Conservation (phyloP, 371 early-diverging fungal genomes). For the Dichotomocladium elegans region DNA sequence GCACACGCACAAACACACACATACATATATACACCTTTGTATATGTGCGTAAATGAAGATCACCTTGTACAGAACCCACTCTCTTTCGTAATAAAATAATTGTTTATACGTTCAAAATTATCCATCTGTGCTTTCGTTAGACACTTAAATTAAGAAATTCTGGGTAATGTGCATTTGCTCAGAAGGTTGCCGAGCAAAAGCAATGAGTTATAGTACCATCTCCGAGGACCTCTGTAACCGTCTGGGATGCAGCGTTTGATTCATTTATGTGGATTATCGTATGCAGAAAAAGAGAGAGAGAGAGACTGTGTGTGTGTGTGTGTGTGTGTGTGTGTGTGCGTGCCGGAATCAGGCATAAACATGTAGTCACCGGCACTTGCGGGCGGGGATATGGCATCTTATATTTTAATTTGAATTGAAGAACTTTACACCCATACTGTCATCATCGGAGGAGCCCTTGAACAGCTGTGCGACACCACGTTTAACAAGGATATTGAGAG, state of each 20-base stretch:
- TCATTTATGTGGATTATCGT: too few relatives aligned
- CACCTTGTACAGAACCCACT: background rate
- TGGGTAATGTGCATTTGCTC: too few relatives aligned
- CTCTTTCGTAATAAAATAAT: background rate
- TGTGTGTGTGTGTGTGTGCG: background rate
- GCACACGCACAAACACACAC: background rate
- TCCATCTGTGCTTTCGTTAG: too few relatives aligned
- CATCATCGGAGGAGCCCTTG: slow-evolving; percentile 68
- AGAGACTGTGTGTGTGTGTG: background rate
- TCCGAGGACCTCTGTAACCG: too few relatives aligned
- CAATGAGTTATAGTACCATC: too few relatives aligned
- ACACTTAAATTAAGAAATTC: too few relatives aligned
- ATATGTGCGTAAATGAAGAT: too few relatives aligned
- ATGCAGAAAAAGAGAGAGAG: too few relatives aligned
- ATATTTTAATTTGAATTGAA: slow-evolving; percentile 27
- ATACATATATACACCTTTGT: background rate
- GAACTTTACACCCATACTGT: slow-evolving; percentile 85
- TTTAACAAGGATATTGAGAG: slow-evolving; percentile 74
- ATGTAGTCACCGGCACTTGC: too few relatives aligned
- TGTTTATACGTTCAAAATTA: background rate
- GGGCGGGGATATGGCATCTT: too few relatives aligned
- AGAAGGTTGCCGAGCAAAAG: too few relatives aligned
- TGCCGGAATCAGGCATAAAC: background rate
- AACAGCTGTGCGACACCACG: slow-evolving; percentile 81
- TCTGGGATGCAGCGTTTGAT: too few relatives aligned